A percentile compares a stretch with the other conserved stretches of the same genome.
Conservation (phyloP, 2,329 filamentous ascomycete species). For the Pseudocercospora cruenta region DNA sequence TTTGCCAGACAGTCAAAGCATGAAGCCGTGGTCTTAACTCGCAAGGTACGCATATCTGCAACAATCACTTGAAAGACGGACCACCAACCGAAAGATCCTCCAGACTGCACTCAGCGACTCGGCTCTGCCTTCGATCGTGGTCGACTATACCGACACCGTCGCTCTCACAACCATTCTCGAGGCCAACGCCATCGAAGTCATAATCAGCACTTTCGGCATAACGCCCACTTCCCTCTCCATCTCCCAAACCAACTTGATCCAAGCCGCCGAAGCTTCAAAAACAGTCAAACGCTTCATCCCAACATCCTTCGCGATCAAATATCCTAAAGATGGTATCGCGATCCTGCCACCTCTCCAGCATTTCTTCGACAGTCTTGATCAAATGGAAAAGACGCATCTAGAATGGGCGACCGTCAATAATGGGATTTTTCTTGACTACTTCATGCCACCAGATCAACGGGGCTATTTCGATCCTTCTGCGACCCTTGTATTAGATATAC, state of each 20-base stretch:
- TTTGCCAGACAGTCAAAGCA: slow-evolving; percentile 20
- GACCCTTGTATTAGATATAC: slow-evolving; percentile 12
- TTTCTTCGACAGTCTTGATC: slow-evolving; percentile 19
- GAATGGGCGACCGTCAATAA: slow-evolving; percentile 36
- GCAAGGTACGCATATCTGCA: slow-evolving; percentile 6
- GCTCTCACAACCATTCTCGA: slow-evolving; percentile 7
- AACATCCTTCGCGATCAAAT: slow-evolving; percentile 12
- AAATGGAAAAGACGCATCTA: slow-evolving; percentile 30
- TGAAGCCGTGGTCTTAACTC: slow-evolving; percentile 22
- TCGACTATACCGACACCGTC: no score
- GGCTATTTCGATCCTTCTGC: no score
- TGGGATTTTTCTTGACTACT: slow-evolving; percentile 40
- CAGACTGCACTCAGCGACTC: not conserved
- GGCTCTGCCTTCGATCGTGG: no score
- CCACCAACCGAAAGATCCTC: no score
- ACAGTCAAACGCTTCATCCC: slow-evolving; percentile 24
- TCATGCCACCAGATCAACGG: slow-evolving; percentile 32
- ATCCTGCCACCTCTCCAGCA: slow-evolving; percentile 5
- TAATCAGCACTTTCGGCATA: slow-evolving; percentile 25
- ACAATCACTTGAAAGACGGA: no score
- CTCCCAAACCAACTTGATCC: slow-evolving; percentile 25
- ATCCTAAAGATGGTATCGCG: no score
- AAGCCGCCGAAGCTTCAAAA: slow-evolving; percentile 13
- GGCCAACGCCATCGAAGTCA: slow-evolving; percentile 19
- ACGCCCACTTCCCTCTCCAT: not conserved